Base-by-base conservation (phyloP, 345 rosid species). In the Aquilaria malaccensis region DNA sequence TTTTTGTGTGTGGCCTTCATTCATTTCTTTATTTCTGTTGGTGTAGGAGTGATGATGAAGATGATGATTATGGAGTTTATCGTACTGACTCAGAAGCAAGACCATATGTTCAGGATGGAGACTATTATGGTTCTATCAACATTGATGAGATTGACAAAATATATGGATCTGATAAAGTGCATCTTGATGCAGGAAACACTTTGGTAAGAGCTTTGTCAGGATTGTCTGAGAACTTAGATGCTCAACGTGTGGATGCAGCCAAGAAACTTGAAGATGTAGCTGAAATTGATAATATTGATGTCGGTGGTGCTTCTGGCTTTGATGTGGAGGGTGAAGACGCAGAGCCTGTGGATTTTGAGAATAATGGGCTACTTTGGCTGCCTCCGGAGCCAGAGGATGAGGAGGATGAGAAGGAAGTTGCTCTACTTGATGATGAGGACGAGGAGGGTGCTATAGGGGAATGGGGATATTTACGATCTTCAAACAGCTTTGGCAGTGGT, bases 351-450 rank as follows among this genome's bases (percentile, higher is more conserved):
- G 95, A 94, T 76, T 90, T 83, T 76, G 99, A 94, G 86, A 88
- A 74, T 59, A 85, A 80, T 80, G 86, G 86, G 59, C 68, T 83
- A 37, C 81, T 94, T 59, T 94, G 99, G 99, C 73, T 81, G 37
- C 95, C 92, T 37, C 99, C 97, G 45, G 96, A 94, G 72, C 99
- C 97, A 56, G 92, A 79, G 71, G 95, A 94, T 63, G 95, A 83
- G 72, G 96, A 94, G 65, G 99, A 94, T 68, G 99, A 94, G 67
- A 85, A 73, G 76, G 97, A 94, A 86, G 77, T 83, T 55, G 76
- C 72, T 70, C 67, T 84, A 30, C 86, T 83, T 71, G 84, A 84
- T 45, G 91, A 86, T 2, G 87, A 87, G 0, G 82, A 79, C 2
- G 83, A 83, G 31, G 87, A 79, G 33, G 85, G 81, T 67, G 80